A percentile compares a stretch with the other conserved stretches of the same genome.
These are phyloP conservation scores for Pelargonium exstipulatum DNA, from an alignment of 441 rosid genomes.

Conservation along the genomic window DNA sequence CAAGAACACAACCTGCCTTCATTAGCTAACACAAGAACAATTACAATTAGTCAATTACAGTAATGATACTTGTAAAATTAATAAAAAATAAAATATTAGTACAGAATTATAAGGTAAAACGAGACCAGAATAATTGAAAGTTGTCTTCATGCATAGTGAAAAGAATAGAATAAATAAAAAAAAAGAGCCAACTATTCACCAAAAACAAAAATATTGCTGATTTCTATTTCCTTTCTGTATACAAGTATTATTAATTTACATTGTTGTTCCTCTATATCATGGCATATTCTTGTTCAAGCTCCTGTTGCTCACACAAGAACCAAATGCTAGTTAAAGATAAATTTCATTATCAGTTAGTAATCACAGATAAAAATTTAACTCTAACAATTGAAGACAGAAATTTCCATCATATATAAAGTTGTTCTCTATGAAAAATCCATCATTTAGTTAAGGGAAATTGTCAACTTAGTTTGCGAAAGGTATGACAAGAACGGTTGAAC, in stretches of 20 bases:
- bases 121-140: neutral
- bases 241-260: neutral
- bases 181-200: neutral
- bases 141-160: neutral
- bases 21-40: neutral
- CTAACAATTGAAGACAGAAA: neutral
- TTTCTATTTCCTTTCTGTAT: neutral
- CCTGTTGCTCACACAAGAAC: neutral
- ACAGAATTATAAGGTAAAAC: neutral
- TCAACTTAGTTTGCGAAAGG: too few species aligned
- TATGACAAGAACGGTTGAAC: too few species aligned
- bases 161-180: too few species aligned
- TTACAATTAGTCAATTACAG: too few species aligned
- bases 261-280: neutral
- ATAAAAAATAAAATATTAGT: neutral
- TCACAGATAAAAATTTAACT: too few species aligned
- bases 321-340: neutral
- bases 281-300: neutral
- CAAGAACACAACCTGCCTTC: neutral
- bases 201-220: neutral
- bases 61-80: neutral
- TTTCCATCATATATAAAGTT: too few species aligned
- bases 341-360: neutral
- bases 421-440: too few species aligned
- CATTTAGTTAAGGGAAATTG: too few species aligned